These are phyloP conservation scores for Eimeria zaria DNA, from an alignment of 169 alveolate species.

Conservation along the genomic window DNA sequence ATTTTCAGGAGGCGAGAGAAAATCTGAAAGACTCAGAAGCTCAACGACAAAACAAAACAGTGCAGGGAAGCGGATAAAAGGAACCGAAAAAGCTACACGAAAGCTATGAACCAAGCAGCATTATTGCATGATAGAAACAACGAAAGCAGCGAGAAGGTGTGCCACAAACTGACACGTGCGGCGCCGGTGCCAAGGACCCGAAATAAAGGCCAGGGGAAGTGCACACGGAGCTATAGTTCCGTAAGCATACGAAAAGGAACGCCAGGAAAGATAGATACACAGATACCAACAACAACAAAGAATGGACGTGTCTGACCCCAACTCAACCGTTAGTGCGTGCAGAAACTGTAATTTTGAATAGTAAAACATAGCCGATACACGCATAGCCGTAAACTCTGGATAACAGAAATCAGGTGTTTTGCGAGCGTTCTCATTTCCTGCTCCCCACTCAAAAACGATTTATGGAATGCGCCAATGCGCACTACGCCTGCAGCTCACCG, in stretches of 20 bases:
- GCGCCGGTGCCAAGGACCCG: no score
- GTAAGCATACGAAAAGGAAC: no score
- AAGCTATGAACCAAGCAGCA: not conserved
- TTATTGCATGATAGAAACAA: not conserved
- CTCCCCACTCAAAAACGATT: not conserved
- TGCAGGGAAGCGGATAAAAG: no score
- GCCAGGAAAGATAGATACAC: not conserved
- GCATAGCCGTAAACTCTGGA: not conserved
- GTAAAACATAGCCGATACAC: not conserved
- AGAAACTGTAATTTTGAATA: not conserved
- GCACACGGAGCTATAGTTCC: no score
- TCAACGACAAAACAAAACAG: no score
- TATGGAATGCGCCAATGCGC: not conserved
- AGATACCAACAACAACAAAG: no score
- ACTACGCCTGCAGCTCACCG: conserved; percentile 32
- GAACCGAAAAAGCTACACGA: not conserved
- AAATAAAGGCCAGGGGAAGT: no score
- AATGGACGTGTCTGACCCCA: not conserved
- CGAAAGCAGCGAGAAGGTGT: not conserved
- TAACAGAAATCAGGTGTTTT: not conserved
- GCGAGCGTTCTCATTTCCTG: not conserved
- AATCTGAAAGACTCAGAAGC: not conserved
- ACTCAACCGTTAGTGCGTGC: not conserved
- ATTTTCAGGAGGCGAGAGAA: not conserved
- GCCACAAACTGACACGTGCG: no score